Conservation (phyloP, 2,329 filamentous ascomycete genomes). For the Ampelomyces quisqualis region DNA sequence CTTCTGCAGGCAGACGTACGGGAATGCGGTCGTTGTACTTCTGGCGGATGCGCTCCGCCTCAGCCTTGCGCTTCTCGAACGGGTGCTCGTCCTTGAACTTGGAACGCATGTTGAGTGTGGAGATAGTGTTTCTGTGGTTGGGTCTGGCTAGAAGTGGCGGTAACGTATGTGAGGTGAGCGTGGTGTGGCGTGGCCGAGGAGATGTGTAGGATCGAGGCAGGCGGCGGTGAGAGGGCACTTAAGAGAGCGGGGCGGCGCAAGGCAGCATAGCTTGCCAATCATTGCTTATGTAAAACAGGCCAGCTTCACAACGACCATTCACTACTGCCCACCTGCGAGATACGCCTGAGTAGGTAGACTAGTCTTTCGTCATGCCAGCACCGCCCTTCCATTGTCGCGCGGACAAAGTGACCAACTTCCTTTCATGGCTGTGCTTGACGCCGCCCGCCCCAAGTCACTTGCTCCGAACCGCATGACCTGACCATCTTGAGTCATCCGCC, state of each 20-base stretch:
- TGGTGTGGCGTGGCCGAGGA: constrained; percentile 25
- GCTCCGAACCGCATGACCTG: constrained; percentile 31
- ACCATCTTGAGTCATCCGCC: constrained; percentile 20
- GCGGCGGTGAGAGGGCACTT: constrained; percentile 38
- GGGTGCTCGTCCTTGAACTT: constrained; percentile 99
- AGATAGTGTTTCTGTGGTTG: constrained; percentile 12
- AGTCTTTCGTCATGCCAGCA: constrained; percentile 19
- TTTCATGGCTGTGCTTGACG: constrained; percentile 34
- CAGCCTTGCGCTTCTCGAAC: constrained; percentile 99
- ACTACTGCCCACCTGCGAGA: constrained; percentile 14
- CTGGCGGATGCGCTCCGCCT: constrained; percentile 98
- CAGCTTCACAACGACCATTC: constrained; percentile 10
- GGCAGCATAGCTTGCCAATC: constrained; percentile 22
- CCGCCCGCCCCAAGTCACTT: constrained; percentile 32
- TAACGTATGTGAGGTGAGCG: constrained; percentile 7
- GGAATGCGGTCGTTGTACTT: constrained; percentile 99
- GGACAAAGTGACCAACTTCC: constrained; percentile 26
- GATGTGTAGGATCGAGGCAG: constrained; percentile 28
- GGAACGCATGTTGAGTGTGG: constrained; percentile 70
- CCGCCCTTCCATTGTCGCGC: constrained; percentile 20
- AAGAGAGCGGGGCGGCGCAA: constrained; percentile 20
- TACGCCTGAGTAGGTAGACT: constrained; percentile 7
- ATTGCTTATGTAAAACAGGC: not conserved
- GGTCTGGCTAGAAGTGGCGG: constrained; percentile 11
- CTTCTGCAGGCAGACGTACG: constrained; percentile 59